Evolutionary conservation across 345 rosid species (phyloP).

Genomic region (Eucalyptus curtisii): DNA sequence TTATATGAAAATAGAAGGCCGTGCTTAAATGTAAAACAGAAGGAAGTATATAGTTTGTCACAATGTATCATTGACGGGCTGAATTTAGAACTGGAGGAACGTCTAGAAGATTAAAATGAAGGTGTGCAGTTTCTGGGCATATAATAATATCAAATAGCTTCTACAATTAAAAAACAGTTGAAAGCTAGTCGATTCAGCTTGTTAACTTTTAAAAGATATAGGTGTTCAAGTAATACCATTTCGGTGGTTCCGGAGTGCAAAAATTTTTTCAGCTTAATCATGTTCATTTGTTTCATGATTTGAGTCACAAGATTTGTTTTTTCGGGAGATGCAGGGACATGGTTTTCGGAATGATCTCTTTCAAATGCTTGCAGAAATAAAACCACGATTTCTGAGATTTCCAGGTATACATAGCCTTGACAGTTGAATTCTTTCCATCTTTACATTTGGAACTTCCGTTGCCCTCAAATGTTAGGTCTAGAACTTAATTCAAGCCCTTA

Average conservation of each 20-base stretch:
- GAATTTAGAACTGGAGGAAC: neutral
- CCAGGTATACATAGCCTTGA: slow-evolving; percentile 37
- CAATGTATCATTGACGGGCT: neutral
- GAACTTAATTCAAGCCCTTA: neutral
- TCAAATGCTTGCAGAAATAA: slow-evolving; percentile 56
- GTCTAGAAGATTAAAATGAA: neutral
- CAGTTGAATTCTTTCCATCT: neutral
- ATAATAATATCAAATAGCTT: neutral
- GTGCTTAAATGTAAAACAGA: neutral
- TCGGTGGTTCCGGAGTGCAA: neutral
- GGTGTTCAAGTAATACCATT: neutral
- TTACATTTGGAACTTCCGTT: neutral
- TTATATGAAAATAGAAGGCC: neutral
- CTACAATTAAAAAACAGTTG: neutral
- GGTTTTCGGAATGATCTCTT: slow-evolving; percentile 84
- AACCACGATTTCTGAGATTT: slow-evolving; percentile 83
- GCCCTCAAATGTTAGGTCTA: neutral
- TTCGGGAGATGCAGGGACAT: slow-evolving; percentile 49
- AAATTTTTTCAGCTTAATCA: neutral
- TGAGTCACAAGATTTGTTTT: neutral
- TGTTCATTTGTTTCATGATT: neutral
- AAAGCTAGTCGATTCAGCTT: neutral
- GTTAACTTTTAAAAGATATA: neutral
- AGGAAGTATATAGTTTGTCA: neutral
- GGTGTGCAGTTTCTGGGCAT: neutral